A percentile compares a stretch with the other conserved stretches of the same genome.
These are phyloP conservation scores for Thalassia testudinum DNA, from an alignment of 116 monocot species.

Conservation along the genomic window DNA sequence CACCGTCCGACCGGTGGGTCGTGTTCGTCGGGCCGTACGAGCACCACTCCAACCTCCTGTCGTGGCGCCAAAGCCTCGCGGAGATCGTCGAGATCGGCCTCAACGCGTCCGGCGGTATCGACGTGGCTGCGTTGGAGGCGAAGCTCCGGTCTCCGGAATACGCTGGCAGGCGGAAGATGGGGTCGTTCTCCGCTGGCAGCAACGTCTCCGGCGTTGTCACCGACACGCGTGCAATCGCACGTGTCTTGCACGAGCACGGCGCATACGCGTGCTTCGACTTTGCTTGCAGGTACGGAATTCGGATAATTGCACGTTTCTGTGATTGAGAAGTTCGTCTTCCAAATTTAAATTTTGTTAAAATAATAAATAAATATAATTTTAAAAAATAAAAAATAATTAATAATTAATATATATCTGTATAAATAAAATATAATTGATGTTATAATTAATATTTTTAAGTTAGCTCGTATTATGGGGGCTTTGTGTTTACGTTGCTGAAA, in stretches of 20 bases:
- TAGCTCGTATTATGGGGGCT: too few relatives aligned
- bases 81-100: constrained; percentile 31
- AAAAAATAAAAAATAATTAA: too few relatives aligned
- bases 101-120: constrained; percentile 16
- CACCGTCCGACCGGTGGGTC: constrained; percentile 6
- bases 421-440: too few relatives aligned
- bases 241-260: constrained; percentile 18
- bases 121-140: constrained; percentile 11
- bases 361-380: not conserved
- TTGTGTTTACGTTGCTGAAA: too few relatives aligned
- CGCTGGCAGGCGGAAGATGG: constrained; percentile 21
- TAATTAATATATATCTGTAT: too few relatives aligned
- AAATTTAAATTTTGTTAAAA: too few relatives aligned
- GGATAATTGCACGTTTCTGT: too few relatives aligned
- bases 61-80: constrained; percentile 14
- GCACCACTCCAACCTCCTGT: constrained; percentile 20
- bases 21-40: constrained; percentile 17
- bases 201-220: constrained; percentile 28
- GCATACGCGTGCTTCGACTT: constrained; percentile 50
- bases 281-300: constrained; percentile 16
- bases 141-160: constrained; percentile 8
- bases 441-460: too few relatives aligned
- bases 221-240: constrained; percentile 19
- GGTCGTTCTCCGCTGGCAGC: constrained; percentile 41
- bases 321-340: too few relatives aligned